Percentiles rank a stretch among this genome's conserved stretches.
Conservation (phyloP, 2,329 filamentous ascomycete species). For the Stemphylium beticola region DNA sequence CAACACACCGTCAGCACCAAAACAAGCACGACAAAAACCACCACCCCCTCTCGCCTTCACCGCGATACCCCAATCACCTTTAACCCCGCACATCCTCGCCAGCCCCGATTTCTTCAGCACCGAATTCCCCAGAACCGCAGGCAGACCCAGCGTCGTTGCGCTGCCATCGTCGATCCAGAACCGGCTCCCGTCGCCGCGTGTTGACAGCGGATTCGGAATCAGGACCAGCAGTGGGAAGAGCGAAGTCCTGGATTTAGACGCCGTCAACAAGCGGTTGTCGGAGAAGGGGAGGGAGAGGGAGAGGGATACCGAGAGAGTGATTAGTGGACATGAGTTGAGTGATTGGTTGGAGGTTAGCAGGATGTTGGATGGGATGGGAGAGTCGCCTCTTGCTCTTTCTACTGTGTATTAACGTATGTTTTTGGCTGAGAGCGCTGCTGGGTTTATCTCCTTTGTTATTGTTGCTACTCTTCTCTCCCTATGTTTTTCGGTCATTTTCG, state of each 20-base stretch:
- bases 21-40: neutral
- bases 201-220: neutral
- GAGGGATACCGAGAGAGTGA: neutral
- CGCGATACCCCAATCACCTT: neutral
- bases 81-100: neutral
- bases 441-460: neutral
- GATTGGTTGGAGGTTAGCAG: neutral
- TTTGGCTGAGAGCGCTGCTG: too few species aligned
- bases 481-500: too few species aligned
- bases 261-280: neutral
- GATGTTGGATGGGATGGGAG: neutral
- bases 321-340: neutral
- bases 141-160: neutral
- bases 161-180: neutral
- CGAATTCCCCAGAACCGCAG: neutral
- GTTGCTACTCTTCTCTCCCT: neutral
- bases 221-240: neutral
- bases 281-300: neutral
- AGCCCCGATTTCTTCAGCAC: constrained; percentile 10
- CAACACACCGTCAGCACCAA: constrained; percentile 3
- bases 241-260: neutral
- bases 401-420: neutral
- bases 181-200: constrained; percentile 5
- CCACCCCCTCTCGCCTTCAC: neutral
- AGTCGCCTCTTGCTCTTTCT: neutral